These are phyloP conservation scores for Citrus glauca DNA, from an alignment of 345 rosid species.

Conservation along the genomic window DNA sequence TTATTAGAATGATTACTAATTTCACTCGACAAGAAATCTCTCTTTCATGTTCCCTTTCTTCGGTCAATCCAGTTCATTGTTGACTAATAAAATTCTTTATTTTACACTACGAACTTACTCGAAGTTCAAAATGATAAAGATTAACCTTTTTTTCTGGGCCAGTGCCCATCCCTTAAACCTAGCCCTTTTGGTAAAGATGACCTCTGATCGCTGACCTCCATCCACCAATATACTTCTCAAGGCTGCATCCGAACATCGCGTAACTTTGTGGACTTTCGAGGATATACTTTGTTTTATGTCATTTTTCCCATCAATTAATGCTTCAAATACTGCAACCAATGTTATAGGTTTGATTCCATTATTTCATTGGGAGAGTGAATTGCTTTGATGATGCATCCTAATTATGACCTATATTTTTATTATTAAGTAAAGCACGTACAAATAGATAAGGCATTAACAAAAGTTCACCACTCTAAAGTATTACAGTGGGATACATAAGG, in stretches of 20 bases:
- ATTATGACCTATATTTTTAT: no score
- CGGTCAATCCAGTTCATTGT: neutral
- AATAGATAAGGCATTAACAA: no score
- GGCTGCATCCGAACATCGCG: neutral
- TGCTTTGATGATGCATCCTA: neutral
- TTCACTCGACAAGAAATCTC: neutral
- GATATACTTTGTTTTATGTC: neutral
- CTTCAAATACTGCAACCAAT: neutral
- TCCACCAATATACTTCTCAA: neutral
- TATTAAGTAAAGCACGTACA: no score
- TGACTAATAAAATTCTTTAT: neutral
- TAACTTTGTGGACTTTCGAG: neutral
- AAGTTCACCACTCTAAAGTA: no score
- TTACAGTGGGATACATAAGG: no score
- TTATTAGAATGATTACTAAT: neutral
- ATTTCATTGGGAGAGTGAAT: neutral
- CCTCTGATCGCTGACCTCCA: neutral
- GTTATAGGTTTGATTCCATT: neutral
- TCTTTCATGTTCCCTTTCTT: neutral
- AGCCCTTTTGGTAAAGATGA: neutral
- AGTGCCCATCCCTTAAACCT: neutral
- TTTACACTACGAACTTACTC: neutral
- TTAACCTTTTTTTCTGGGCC: neutral
- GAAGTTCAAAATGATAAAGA: neutral
- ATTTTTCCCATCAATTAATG: neutral